Percentiles rank a stretch among this genome's conserved stretches.
These are phyloP conservation scores for Komagataea norvegica DNA, from an alignment of 1,139 yeast genomes.

Conservation along the genomic window DNA sequence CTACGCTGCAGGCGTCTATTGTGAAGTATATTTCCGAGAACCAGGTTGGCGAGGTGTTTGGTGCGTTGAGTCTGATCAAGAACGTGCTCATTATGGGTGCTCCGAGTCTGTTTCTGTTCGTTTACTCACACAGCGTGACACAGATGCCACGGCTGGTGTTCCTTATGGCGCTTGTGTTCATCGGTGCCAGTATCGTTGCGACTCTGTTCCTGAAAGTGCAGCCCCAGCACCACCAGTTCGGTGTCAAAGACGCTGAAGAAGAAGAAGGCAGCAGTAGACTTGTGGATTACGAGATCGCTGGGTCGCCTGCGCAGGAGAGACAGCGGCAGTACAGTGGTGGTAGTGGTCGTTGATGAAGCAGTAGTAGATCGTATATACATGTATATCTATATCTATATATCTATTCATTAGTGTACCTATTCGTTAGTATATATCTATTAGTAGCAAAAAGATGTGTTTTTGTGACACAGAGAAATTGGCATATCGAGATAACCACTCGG, in stretches of 20 bases:
- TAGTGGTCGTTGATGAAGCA: too few relatives aligned
- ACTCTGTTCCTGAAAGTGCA: constrained; percentile 14
- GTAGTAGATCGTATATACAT: too few relatives aligned
- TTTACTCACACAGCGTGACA: constrained; percentile 34
- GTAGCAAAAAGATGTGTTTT: too few relatives aligned
- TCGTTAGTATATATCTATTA: too few relatives aligned
- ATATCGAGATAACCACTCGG: too few relatives aligned
- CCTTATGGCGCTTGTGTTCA: constrained; percentile 15
- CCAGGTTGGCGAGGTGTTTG: constrained; percentile 45
- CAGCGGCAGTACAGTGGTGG: too few relatives aligned
- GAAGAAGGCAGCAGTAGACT: constrained; percentile 3
- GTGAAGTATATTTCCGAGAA: constrained; percentile 46
- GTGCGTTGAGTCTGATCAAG: constrained; percentile 41
- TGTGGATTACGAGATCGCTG: too few relatives aligned
- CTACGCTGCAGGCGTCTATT: constrained; percentile 45
- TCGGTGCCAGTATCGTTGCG: constrained; percentile 14
- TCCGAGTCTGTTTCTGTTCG: constrained; percentile 33
- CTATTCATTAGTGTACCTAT: too few relatives aligned
- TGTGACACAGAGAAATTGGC: too few relatives aligned
- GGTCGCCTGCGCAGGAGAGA: too few relatives aligned
- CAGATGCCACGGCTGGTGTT: constrained; percentile 27
- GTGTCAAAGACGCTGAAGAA: background rate
- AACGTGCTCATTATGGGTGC: constrained; percentile 33
- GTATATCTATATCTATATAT: too few relatives aligned
- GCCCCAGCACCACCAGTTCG: constrained; percentile 9